Conservation (phyloP, 2,329 filamentous ascomycete genomes). For the Neopestalotiopsis sp. region DNA sequence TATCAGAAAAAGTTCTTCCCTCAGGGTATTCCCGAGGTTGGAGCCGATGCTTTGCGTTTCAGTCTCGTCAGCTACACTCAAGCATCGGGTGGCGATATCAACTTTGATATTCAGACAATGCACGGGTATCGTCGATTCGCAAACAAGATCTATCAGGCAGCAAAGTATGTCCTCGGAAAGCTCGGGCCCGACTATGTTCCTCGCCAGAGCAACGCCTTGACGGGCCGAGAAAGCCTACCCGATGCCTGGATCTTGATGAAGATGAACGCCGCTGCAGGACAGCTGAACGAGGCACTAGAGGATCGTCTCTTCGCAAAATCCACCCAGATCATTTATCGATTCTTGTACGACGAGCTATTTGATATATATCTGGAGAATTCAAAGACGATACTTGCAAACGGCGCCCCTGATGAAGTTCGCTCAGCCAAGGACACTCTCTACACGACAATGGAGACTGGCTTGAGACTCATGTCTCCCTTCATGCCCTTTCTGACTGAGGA, state of each 20-base stretch:
- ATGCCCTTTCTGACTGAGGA: slow-evolving; percentile 4
- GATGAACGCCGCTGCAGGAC: slow-evolving; percentile 2
- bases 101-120: slow-evolving; percentile 9
- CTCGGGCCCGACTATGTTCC: background rate
- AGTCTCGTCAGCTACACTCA: background rate
- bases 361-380: background rate
- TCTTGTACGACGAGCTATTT: slow-evolving; percentile 4
- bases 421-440: slow-evolving; percentile 3
- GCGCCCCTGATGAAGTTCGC: background rate
- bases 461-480: background rate
- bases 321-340: background rate
- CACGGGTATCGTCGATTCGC: background rate
- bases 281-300: slow-evolving; percentile 6
- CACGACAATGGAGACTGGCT: background rate
- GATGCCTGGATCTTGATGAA: slow-evolving; percentile 6
- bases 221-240: background rate
- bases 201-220: background rate
- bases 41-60: slow-evolving; percentile 74
- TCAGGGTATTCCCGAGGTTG: slow-evolving; percentile 90
- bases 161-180: slow-evolving; percentile 11
- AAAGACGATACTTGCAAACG: background rate
- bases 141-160: slow-evolving; percentile 8
- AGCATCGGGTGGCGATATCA: slow-evolving; percentile 4
- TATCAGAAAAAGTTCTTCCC: slow-evolving; percentile 96
- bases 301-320: background rate